A percentile compares a stretch with the other conserved stretches of the same genome.
phyloP scores from a whole-genome alignment of 176 grass and related monocot genomes.

The Dendrocalamus sinicus region DNA sequence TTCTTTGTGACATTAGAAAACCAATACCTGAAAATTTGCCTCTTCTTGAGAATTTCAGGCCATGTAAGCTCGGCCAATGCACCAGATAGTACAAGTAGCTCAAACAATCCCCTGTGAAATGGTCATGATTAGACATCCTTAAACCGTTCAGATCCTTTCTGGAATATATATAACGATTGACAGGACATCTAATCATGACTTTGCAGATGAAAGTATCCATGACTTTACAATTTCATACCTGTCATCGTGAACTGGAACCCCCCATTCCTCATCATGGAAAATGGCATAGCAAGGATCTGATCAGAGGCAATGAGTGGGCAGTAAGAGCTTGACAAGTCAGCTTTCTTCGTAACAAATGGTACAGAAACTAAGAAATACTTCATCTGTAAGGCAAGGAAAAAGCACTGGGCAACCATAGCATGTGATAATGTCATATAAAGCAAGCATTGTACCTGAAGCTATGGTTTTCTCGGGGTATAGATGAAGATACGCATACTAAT shows the following conservation, averaged over 20 bases:
- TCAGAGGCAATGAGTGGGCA: slow-evolving; percentile 35
- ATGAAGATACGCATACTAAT: slow-evolving; percentile 32
- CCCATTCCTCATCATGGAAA: slow-evolving; percentile 99
- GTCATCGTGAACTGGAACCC: slow-evolving; percentile 83
- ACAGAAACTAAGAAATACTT: slow-evolving; percentile 53
- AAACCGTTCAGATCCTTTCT: slow-evolving; percentile 13
- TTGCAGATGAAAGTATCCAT: background rate
- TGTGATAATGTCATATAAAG: slow-evolving; percentile 49
- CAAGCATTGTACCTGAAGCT: slow-evolving; percentile 35
- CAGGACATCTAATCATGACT: no score
- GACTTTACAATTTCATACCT: slow-evolving; percentile 51
- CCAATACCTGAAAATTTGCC: slow-evolving; percentile 81
- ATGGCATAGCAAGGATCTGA: slow-evolving; percentile 75
- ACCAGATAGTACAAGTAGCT: slow-evolving; percentile 82
- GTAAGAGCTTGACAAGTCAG: slow-evolving; percentile 26
- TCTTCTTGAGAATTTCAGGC: slow-evolving; percentile 86
- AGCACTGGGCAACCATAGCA: slow-evolving; percentile 40
- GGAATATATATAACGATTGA: background rate
- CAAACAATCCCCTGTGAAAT: slow-evolving; percentile 83
- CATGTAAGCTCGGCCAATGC: slow-evolving; percentile 91
- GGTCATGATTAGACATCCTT: slow-evolving; percentile 34
- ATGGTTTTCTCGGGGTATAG: slow-evolving; percentile 31
- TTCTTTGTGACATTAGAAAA: slow-evolving; percentile 11
- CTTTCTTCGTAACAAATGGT: slow-evolving; percentile 45
- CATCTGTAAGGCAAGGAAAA: slow-evolving; percentile 41